Evolutionary conservation across 306 rosid species (phyloP).

Genomic region (Cucumis melo): DNA sequence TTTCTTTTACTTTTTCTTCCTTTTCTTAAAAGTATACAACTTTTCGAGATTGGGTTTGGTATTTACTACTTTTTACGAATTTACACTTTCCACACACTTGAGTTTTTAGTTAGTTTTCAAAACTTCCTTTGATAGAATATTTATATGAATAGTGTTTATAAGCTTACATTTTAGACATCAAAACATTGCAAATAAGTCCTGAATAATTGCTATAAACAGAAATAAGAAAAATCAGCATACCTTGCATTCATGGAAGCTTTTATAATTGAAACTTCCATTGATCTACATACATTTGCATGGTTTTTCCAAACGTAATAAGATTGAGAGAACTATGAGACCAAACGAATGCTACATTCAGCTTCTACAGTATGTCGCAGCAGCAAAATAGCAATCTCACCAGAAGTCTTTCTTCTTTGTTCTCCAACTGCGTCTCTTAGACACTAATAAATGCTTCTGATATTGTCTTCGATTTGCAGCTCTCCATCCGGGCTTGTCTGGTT

Average conservation of each 20-base stretch:
- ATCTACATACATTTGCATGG: not conserved
- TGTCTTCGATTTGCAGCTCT: slow-evolving; percentile 18
- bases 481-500: slow-evolving; percentile 25
- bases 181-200: too few species aligned
- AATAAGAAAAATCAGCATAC: too few species aligned
- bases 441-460: slow-evolving; percentile 4
- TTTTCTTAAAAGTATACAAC: not conserved
- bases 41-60: not conserved
- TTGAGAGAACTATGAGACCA: not conserved
- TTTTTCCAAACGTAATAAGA: not conserved
- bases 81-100: too few species aligned
- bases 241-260: not conserved
- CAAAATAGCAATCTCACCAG: not conserved
- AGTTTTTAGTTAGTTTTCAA: too few species aligned
- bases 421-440: not conserved
- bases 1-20: not conserved
- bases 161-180: too few species aligned
- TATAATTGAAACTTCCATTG: not conserved
- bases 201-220: too few species aligned
- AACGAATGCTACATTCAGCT: not conserved
- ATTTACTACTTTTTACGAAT: too few species aligned
- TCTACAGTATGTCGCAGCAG: not conserved
- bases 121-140: too few species aligned
- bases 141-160: too few species aligned
- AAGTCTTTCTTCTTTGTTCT: not conserved